Conservation (phyloP, 208 protist genomes). For the Acanthamoeba lenticulata region DNA sequence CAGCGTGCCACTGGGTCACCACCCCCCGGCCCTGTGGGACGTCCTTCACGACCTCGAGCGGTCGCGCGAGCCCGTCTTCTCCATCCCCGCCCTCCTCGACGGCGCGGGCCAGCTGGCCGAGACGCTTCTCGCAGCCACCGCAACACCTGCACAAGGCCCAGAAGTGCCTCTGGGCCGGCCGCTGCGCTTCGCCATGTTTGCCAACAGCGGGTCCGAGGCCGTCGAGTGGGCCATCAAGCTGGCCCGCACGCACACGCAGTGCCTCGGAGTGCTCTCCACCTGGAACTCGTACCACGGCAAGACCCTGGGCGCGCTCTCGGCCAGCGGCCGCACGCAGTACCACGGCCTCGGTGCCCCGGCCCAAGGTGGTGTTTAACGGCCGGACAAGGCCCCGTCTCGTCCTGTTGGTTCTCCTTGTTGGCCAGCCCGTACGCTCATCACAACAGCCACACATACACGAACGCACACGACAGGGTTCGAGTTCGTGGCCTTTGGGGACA, state of each 20-base stretch:
- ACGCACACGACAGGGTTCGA: neutral
- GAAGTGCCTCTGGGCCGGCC: neutral
- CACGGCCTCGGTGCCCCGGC: slow-evolving; percentile 9
- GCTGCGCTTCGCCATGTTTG: slow-evolving; percentile 23
- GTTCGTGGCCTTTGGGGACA: slow-evolving; percentile 21
- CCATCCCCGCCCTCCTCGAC: slow-evolving; percentile 33
- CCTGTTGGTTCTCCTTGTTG: too few relatives aligned
- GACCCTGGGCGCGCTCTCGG: slow-evolving; percentile 44
- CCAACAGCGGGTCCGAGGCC: slow-evolving; percentile 55
- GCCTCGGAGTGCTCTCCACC: neutral
- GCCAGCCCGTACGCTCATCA: neutral
- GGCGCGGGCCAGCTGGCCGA: slow-evolving; percentile 31
- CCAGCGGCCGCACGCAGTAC: slow-evolving; percentile 31
- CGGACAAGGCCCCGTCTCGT: neutral
- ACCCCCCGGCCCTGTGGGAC: slow-evolving; percentile 1
- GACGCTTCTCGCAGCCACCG: neutral
- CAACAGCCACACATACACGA: neutral
- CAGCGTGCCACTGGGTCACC: slow-evolving; percentile 18
- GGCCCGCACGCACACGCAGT: neutral
- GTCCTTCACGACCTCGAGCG: neutral
- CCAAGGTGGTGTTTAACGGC: neutral
- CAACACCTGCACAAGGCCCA: neutral
- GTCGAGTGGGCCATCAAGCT: slow-evolving; percentile 60
- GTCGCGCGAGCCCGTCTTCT: slow-evolving; percentile 28
- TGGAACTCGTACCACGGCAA: slow-evolving; percentile 33